Evolutionary conservation across 2,329 filamentous ascomycete genomes (phyloP).

Genomic region (Penicillium psychrosexuale): DNA sequence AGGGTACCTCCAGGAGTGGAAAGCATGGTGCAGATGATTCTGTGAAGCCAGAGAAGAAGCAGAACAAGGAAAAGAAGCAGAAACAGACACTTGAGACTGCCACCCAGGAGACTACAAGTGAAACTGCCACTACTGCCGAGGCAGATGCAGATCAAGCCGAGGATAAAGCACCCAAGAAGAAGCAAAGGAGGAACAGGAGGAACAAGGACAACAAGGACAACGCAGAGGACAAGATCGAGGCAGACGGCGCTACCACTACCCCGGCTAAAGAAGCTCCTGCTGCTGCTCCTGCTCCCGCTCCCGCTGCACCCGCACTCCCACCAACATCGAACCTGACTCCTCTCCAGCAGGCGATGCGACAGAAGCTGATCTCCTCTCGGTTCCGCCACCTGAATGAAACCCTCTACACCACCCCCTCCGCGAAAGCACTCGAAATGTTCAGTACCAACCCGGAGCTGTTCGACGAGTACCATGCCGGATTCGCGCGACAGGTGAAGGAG

Average conservation of each 20-base stretch:
- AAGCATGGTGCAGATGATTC: constrained; percentile 34
- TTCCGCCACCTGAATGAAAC: constrained; percentile 98
- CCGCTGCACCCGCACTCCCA: constrained; percentile 33
- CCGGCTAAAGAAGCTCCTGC: constrained; percentile 9
- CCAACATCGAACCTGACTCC: constrained; percentile 70
- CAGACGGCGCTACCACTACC: constrained; percentile 14
- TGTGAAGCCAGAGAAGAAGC: constrained; percentile 28
- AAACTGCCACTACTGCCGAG: constrained; percentile 4
- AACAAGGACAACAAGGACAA: constrained; percentile 34
- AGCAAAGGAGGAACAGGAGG: constrained; percentile 33
- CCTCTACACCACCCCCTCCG: constrained; percentile 87
- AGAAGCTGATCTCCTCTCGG: constrained; percentile 89
- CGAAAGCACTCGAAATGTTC: constrained; percentile 80
- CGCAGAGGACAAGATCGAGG: constrained; percentile 21
- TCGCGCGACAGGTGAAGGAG: constrained; percentile 85
- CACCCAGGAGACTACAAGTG: constrained; percentile 19
- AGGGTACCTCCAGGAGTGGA: constrained; percentile 55
- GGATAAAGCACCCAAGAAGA: constrained; percentile 24
- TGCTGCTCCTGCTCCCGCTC: constrained; percentile 6
- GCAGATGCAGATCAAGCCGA: constrained; percentile 26
- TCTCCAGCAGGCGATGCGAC: constrained; percentile 88
- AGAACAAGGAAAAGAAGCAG: constrained; percentile 29
- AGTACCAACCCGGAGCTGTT: constrained; percentile 86
- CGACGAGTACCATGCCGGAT: constrained; percentile 91
- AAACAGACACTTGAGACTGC: constrained; percentile 24